Percentiles rank a stretch among this genome's conserved stretches.
These are phyloP conservation scores for Talaromyces liani DNA, from an alignment of 495 filamentous ascomycete genomes.

Conservation along the genomic window DNA sequence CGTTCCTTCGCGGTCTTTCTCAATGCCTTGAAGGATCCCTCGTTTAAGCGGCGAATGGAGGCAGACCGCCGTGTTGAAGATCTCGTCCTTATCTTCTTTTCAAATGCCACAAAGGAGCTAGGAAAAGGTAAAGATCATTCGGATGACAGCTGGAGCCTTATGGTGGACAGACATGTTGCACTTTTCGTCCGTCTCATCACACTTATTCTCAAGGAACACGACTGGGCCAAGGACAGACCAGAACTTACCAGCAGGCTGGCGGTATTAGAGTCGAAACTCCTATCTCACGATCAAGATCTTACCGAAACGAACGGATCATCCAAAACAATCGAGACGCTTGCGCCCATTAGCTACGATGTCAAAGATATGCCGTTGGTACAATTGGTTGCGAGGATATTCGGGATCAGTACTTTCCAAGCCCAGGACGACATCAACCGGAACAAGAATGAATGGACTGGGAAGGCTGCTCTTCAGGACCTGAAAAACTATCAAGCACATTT, in stretches of 20 bases:
- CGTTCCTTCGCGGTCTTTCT: conserved; percentile 75
- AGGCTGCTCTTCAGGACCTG: conserved; percentile 80
- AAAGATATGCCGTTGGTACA: conserved; percentile 96
- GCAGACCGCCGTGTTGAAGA: conserved; percentile 93
- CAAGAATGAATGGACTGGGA: conserved; percentile 78
- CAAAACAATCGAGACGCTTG: conserved; percentile 64
- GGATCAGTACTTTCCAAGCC: conserved; percentile 62
- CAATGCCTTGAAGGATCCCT: conserved; percentile 65
- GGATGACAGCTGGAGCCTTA: conserved; percentile 87
- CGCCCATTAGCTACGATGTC: conserved; percentile 80
- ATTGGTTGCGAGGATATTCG: conserved; percentile 77
- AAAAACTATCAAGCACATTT: conserved; percentile 89
- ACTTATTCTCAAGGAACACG: conserved; percentile 69
- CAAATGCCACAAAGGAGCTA: conserved; percentile 83
- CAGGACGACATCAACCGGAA: conserved; percentile 82
- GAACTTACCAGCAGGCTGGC: conserved; percentile 73
- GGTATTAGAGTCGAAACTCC: conserved; percentile 84
- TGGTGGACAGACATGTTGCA: conserved; percentile 91
- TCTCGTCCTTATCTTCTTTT: conserved; percentile 80
- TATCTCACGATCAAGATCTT: conserved; percentile 92
- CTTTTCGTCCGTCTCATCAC: conserved; percentile 87
- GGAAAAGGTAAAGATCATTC: conserved; percentile 67
- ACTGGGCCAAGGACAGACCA: conserved; percentile 69
- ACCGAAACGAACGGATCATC: conserved; percentile 45
- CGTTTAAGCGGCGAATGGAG: conserved; percentile 71